Conservation (phyloP, 768 basidiomycete genomes). For the Chalciporus sphaerocephalus region DNA sequence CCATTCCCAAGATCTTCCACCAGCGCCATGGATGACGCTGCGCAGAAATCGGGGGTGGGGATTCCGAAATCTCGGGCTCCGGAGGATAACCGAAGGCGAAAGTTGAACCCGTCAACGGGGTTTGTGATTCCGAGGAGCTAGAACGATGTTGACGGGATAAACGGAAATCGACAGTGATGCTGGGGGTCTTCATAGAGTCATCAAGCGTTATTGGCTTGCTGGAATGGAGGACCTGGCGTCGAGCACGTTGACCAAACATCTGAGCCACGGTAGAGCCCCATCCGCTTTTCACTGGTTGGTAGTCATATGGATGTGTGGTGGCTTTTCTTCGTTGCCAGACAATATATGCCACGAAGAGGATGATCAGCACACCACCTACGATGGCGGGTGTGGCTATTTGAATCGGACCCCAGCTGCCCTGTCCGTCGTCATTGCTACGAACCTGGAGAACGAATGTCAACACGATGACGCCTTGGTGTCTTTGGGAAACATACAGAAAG, state of each 20-base stretch:
- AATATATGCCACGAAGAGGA: constrained; percentile 19
- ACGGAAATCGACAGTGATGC: constrained; percentile 2
- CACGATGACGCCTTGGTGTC: neutral
- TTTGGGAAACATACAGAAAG: constrained; percentile 18
- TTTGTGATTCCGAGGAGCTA: constrained; percentile 27
- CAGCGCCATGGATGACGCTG: constrained; percentile 15
- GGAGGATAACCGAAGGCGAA: constrained; percentile 12
- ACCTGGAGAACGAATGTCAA: constrained; percentile 10
- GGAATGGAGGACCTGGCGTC: constrained; percentile 11
- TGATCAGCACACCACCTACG: constrained; percentile 29
- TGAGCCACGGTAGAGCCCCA: constrained; percentile 14
- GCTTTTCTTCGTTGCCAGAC: constrained; percentile 21
- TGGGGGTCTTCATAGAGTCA: constrained; percentile 18
- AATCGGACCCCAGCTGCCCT: constrained; percentile 20
- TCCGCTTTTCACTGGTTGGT: constrained; percentile 10
- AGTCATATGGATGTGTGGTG: constrained; percentile 6
- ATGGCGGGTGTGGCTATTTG: constrained; percentile 36
- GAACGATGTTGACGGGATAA: constrained; percentile 16
- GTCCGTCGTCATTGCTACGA: constrained; percentile 4
- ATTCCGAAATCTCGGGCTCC: neutral
- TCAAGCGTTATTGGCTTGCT: constrained; percentile 20
- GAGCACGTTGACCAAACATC: constrained; percentile 15
- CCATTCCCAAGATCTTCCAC: constrained; percentile 24
- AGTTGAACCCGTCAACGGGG: constrained; percentile 18
- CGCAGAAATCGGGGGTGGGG: constrained; percentile 2